These are phyloP conservation scores for Stipa capillata DNA, from an alignment of 176 grass and related monocot genomes.

Conservation along the genomic window DNA sequence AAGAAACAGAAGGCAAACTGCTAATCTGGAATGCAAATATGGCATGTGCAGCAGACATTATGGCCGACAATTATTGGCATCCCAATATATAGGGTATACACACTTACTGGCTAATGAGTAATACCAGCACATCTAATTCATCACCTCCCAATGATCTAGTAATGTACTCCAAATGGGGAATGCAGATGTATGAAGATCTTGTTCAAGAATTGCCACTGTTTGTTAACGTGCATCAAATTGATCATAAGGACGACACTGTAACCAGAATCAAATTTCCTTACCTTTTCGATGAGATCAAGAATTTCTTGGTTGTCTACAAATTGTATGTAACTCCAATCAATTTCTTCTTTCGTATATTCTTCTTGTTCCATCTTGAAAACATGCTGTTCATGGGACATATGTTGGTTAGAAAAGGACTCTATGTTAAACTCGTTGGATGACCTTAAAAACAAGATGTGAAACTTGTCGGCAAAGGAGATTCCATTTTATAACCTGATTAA, in stretches of 20 bases:
- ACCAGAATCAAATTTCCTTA: constrained; percentile 17
- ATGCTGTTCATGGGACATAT: constrained; percentile 57
- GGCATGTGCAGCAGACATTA: background rate
- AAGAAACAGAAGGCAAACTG: background rate
- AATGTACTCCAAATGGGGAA: background rate
- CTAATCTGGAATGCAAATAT: background rate
- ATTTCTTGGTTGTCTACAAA: constrained; percentile 97
- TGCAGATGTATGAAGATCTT: background rate
- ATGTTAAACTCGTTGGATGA: background rate
- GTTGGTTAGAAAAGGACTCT: constrained; percentile 5
- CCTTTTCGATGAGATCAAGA: constrained; percentile 99
- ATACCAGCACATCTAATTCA: background rate
- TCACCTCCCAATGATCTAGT: background rate
- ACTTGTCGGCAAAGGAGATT: background rate
- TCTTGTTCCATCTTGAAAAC: constrained; percentile 99
- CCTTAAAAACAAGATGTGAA: constrained; percentile 7
- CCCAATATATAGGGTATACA: background rate
- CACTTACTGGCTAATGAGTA: background rate
- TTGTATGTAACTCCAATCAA: constrained; percentile 96
- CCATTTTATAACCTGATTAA: constrained; percentile 70
- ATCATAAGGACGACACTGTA: background rate
- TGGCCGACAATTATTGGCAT: background rate
- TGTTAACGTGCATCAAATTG: background rate
- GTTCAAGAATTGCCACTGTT: background rate
- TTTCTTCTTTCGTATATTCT: constrained; percentile 98